Conservation (phyloP, 257 asterid genomes). For the Misopates orontium region DNA sequence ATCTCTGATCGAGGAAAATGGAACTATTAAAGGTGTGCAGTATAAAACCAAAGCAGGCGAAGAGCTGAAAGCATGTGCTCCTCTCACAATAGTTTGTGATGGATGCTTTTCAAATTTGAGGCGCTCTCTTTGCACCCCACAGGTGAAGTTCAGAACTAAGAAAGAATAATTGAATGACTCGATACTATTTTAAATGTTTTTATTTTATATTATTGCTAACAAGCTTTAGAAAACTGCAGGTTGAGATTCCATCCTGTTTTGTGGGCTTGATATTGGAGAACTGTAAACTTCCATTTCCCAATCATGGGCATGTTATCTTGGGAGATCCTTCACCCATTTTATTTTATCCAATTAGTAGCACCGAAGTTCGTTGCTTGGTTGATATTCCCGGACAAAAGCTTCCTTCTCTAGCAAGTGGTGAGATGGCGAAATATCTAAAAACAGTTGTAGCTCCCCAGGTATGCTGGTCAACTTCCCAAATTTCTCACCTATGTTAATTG, state of each 20-base stretch:
- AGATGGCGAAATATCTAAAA: slow-evolving; percentile 53
- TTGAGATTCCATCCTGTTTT: slow-evolving; percentile 52
- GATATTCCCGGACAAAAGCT: slow-evolving; percentile 58
- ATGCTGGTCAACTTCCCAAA: background rate
- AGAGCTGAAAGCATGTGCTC: slow-evolving; percentile 44
- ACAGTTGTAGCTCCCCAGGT: slow-evolving; percentile 57
- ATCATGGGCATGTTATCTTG: slow-evolving; percentile 54
- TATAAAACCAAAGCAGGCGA: slow-evolving; percentile 42
- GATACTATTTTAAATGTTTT: background rate
- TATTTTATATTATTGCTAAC: background rate
- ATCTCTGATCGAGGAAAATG: slow-evolving; percentile 52
- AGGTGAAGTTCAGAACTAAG: slow-evolving; percentile 29
- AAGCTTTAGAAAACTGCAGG: slow-evolving; percentile 31
- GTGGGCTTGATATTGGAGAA: slow-evolving; percentile 51
- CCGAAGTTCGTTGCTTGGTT: slow-evolving; percentile 53
- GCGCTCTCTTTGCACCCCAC: slow-evolving; percentile 49
- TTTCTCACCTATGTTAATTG: background rate
- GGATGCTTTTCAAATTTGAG: slow-evolving; percentile 66
- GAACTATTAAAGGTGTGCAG: slow-evolving; percentile 47
- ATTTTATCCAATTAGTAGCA: slow-evolving; percentile 53
- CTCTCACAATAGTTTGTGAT: slow-evolving; percentile 54
- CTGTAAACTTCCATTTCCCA: slow-evolving; percentile 48
- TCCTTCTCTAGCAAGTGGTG: slow-evolving; percentile 56
- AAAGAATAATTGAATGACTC: background rate
- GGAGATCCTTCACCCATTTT: slow-evolving; percentile 57